Percentiles rank a stretch among this genome's conserved stretches.
These are phyloP conservation scores for Cystofilobasidium capitatum DNA, from an alignment of 768 basidiomycete genomes.

Conservation along the genomic window DNA sequence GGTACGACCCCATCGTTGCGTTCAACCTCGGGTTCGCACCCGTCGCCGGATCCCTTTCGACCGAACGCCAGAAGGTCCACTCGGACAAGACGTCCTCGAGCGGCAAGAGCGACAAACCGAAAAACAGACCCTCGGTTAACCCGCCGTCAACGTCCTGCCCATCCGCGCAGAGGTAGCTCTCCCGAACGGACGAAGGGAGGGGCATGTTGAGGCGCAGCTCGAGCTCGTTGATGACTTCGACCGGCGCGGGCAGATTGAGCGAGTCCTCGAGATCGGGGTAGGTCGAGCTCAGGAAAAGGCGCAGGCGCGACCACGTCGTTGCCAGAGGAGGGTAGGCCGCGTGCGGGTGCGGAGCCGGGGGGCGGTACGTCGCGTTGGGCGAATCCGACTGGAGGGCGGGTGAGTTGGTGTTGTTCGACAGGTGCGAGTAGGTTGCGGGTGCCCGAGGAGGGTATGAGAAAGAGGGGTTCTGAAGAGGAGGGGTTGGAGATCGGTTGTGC, in stretches of 20 bases:
- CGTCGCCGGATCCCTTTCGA: constrained; percentile 76
- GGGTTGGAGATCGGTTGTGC: neutral
- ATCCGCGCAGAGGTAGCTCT: constrained; percentile 77
- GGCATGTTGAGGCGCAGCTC: constrained; percentile 66
- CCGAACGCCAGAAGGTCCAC: constrained; percentile 92
- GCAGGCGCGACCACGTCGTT: constrained; percentile 74
- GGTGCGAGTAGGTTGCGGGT: constrained; percentile 11
- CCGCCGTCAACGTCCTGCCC: constrained; percentile 61
- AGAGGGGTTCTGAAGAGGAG: neutral
- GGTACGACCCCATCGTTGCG: constrained; percentile 75
- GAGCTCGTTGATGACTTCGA: constrained; percentile 65
- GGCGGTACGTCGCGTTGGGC: constrained; percentile 1
- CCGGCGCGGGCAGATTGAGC: constrained; percentile 79
- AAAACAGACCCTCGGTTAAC: constrained; percentile 84
- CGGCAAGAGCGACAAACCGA: constrained; percentile 84
- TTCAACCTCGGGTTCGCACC: constrained; percentile 66
- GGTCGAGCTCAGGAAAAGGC: constrained; percentile 67
- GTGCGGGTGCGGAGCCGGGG: constrained; percentile 23
- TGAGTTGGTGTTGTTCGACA: constrained; percentile 7
- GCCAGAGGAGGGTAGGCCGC: constrained; percentile 62
- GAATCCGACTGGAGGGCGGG: neutral
- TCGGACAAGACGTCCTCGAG: constrained; percentile 89
- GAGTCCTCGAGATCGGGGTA: constrained; percentile 94
- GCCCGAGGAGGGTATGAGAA: constrained; percentile 24
- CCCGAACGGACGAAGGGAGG: constrained; percentile 76